These are phyloP conservation scores for Silene latifolia DNA, from an alignment of 148 eudicot genomes.

Conservation along the genomic window DNA sequence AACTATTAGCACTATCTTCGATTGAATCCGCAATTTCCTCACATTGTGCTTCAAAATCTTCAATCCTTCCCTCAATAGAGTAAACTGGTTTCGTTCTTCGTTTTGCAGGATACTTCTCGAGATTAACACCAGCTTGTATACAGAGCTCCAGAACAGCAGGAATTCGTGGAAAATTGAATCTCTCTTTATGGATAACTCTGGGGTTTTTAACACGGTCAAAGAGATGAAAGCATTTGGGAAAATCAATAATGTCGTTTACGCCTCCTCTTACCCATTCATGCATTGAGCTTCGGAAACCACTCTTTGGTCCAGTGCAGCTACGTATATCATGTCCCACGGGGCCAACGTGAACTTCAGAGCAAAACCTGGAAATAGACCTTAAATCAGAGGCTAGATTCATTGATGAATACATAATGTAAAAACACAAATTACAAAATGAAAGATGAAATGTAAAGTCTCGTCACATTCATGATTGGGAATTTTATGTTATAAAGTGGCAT, in stretches of 20 bases:
- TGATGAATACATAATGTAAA: background rate
- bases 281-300: slow-evolving; percentile 49
- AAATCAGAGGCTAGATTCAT: slow-evolving; percentile 1
- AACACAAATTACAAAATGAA: background rate
- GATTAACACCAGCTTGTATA: slow-evolving; percentile 58
- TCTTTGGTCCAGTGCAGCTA: slow-evolving; percentile 53
- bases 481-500: background rate
- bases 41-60: slow-evolving; percentile 42
- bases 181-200: slow-evolving; percentile 51
- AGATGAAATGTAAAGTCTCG: background rate
- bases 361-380: slow-evolving; percentile 29
- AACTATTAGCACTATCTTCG: background rate
- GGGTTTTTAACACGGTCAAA: slow-evolving; percentile 57
- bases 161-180: slow-evolving; percentile 32
- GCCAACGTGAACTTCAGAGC: slow-evolving; percentile 65
- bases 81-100: slow-evolving; percentile 62
- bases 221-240: slow-evolving; percentile 58
- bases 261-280: slow-evolving; percentile 53
- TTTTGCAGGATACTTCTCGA: slow-evolving; percentile 40
- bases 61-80: slow-evolving; percentile 57
- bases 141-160: slow-evolving; percentile 63
- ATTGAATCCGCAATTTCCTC: slow-evolving; percentile 6
- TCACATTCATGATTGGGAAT: background rate
- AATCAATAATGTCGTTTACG: slow-evolving; percentile 40
- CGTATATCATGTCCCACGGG: slow-evolving; percentile 57